These are phyloP conservation scores for Aureobasidium sp. DNA, from an alignment of 2,329 filamentous ascomycete genomes.

Conservation along the genomic window DNA sequence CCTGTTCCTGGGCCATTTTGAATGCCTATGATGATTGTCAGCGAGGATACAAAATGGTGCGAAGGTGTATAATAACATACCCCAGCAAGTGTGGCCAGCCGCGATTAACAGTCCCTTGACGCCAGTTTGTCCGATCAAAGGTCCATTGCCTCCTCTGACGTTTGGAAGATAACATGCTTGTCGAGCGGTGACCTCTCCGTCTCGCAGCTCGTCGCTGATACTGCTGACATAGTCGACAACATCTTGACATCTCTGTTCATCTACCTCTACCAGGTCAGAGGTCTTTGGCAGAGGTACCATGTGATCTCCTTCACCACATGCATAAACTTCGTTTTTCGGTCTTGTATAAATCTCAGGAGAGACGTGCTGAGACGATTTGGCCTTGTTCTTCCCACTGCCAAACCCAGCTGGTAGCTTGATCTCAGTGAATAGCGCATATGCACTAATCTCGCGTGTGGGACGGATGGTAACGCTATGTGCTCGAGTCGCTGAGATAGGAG, in stretches of 20 bases:
- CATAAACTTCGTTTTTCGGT: slow-evolving; percentile 83
- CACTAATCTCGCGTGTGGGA: slow-evolving; percentile 54
- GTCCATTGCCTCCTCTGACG: slow-evolving; percentile 56
- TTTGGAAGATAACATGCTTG: slow-evolving; percentile 94
- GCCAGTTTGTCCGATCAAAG: slow-evolving; percentile 69
- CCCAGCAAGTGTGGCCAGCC: slow-evolving; percentile 93
- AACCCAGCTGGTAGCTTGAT: slow-evolving; percentile 66
- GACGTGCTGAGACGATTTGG: slow-evolving; percentile 44
- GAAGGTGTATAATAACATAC: slow-evolving; percentile 35
- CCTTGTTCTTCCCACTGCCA: slow-evolving; percentile 36
- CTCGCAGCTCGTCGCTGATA: slow-evolving; percentile 44
- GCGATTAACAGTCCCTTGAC: slow-evolving; percentile 73
- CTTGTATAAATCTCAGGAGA: slow-evolving; percentile 92
- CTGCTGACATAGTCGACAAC: slow-evolving; percentile 69
- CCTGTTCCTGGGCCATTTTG: slow-evolving; percentile 84
- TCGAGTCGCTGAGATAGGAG: slow-evolving; percentile 54
- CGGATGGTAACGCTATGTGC: slow-evolving; percentile 58
- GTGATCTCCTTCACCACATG: slow-evolving; percentile 83
- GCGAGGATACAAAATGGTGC: not conserved
- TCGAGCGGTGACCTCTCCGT: slow-evolving; percentile 55
- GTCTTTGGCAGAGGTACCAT: slow-evolving; percentile 66
- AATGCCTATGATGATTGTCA: slow-evolving; percentile 42
- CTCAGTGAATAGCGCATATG: slow-evolving; percentile 79
- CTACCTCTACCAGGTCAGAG: slow-evolving; percentile 67
- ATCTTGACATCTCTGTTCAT: slow-evolving; percentile 73